These are phyloP conservation scores for Diplogelasinospora grovesii DNA, from an alignment of 495 filamentous ascomycete genomes.

Conservation along the genomic window DNA sequence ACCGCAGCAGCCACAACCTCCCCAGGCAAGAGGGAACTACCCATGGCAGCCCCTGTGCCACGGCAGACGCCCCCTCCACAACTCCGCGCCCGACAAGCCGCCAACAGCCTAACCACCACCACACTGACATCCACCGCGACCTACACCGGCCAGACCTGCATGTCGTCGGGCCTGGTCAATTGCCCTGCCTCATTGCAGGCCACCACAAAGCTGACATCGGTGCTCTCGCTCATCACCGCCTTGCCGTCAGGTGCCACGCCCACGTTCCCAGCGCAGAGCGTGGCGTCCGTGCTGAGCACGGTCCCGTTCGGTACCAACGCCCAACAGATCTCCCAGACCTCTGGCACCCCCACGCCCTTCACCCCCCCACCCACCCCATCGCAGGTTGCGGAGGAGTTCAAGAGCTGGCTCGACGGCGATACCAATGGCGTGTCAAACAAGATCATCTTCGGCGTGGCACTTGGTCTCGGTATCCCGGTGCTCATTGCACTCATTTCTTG, in stretches of 20 bases:
- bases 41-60: neutral
- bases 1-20: neutral
- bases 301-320: slow-evolving; percentile 6
- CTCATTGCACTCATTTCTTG: too few species aligned
- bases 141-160: slow-evolving; percentile 34
- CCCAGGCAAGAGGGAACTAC: neutral
- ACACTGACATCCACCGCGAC: slow-evolving; percentile 27
- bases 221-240: slow-evolving; percentile 27
- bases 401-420: neutral
- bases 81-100: slow-evolving; percentile 20
- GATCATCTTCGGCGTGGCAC: neutral
- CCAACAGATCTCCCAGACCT: neutral
- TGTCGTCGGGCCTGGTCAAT: slow-evolving; percentile 33
- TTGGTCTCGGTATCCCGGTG: too few species aligned
- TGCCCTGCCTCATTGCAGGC: slow-evolving; percentile 42
- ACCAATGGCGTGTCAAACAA: too few species aligned
- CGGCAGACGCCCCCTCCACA: slow-evolving; percentile 4
- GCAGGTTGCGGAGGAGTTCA: neutral
- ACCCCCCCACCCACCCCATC: neutral
- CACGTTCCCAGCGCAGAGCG: slow-evolving; percentile 30
- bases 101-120: slow-evolving; percentile 24
- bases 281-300: neutral
- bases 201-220: slow-evolving; percentile 27
- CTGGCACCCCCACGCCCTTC: neutral
- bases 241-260: slow-evolving; percentile 30